Evolutionary conservation across 257 asterid genomes (phyloP).

Genomic region (Fraxinus anomala): DNA sequence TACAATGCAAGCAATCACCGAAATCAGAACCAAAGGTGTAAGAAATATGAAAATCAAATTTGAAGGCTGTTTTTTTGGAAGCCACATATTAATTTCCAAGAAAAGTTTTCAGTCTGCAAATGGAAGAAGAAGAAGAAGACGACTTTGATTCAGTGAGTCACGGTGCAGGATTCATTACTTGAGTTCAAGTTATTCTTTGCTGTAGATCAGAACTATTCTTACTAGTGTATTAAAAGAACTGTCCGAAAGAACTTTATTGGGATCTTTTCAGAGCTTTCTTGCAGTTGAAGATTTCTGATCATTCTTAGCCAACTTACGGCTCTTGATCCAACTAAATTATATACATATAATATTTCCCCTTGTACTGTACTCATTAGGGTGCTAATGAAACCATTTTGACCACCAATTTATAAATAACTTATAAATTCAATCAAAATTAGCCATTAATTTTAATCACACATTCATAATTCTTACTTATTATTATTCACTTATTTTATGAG

Average conservation of each 20-base stretch:
- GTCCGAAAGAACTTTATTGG: constrained; percentile 18
- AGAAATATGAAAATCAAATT: constrained; percentile 26
- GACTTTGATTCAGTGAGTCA: constrained; percentile 1
- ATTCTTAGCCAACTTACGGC: constrained; percentile 18
- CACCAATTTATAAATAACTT: too few species aligned
- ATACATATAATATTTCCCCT: too few species aligned
- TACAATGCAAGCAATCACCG: constrained; percentile 17
- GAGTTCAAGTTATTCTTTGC: constrained; percentile 38
- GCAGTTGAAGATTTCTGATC: constrained; percentile 13
- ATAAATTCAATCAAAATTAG: too few species aligned
- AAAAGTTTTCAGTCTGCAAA: background rate
- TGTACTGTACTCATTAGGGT: too few species aligned
- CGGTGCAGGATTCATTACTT: constrained; percentile 34
- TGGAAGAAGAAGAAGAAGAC: background rate
- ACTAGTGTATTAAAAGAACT: constrained; percentile 11
- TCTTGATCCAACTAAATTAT: constrained; percentile 19
- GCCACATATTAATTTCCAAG: constrained; percentile 32
- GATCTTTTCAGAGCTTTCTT: constrained; percentile 5
- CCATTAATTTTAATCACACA: too few species aligned
- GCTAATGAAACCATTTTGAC: too few species aligned
- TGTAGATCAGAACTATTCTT: constrained; percentile 29
- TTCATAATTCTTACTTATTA: too few species aligned
- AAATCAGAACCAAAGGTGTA: constrained; percentile 37
- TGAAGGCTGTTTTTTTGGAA: constrained; percentile 29
- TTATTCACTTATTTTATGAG: too few species aligned